Evolutionary conservation across 345 rosid species (phyloP).

Genomic region (Melaleuca quinquenervia): DNA sequence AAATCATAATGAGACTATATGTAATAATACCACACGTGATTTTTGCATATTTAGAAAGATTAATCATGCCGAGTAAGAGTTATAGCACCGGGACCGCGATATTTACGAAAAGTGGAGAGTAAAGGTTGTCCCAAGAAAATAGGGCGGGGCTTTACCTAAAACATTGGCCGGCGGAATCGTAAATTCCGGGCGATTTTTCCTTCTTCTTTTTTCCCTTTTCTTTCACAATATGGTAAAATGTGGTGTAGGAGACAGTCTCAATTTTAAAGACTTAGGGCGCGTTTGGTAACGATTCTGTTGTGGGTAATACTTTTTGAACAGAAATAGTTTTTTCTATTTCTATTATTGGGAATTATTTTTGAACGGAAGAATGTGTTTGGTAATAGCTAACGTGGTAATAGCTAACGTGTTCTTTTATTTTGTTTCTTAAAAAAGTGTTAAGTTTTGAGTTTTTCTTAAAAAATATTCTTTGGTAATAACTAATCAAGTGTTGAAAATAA

Average conservation of each 20-base stretch:
- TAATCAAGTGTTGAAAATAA: too few relatives aligned
- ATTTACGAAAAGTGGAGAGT: background rate
- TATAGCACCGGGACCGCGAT: background rate
- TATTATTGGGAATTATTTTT: too few relatives aligned
- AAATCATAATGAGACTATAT: background rate
- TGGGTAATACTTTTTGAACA: too few relatives aligned
- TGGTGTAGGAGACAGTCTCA: background rate
- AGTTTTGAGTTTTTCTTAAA: too few relatives aligned
- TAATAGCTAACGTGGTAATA: too few relatives aligned
- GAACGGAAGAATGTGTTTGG: too few relatives aligned
- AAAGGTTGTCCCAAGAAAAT: background rate
- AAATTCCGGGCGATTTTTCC: background rate
- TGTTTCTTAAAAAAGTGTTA: too few relatives aligned
- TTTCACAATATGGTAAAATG: background rate
- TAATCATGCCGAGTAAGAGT: background rate
- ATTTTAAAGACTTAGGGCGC: too few relatives aligned
- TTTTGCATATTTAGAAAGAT: background rate
- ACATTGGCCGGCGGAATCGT: background rate
- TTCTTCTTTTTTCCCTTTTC: background rate
- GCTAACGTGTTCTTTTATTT: too few relatives aligned
- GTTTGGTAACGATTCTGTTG: too few relatives aligned
- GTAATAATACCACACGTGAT: fast-evolving
- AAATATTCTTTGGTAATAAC: too few relatives aligned
- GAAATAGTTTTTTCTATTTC: too few relatives aligned
- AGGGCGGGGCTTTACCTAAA: background rate